Base-by-base conservation (phyloP, 805 yeast genomes). In the Starmerella apicola region DNA sequence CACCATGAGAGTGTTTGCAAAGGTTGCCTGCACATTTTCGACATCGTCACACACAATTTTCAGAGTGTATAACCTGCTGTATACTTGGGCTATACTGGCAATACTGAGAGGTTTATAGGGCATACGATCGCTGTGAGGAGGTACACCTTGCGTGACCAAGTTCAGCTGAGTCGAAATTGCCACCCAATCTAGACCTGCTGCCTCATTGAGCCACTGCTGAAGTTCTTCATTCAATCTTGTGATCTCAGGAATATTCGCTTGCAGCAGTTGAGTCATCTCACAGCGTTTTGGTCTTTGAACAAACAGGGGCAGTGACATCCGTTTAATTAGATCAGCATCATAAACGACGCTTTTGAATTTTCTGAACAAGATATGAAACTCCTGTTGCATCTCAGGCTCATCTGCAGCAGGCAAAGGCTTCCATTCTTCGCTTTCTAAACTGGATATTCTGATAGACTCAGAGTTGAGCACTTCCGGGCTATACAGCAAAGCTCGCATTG, bases 11-110 rank as follows among this genome's bases (percentile, higher is more conserved):
- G 49, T 25, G 17, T 40, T 36, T 13, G 34, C 36, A 26, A 45
- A 43, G 4, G 44, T 41, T 22, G 20, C 20, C 15, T 25, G 26
- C 15, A 45, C 47, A 19, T 27, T 30, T n/a, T 13, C 39, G 10
- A 46, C 27, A 16, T 46, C 50, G 17, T 43, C 45, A 8, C 48
- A 47, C 27, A 46, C 38, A 6, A 44, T 17, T 10, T 7, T 8
- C 34, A 43, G 42, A n/a, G 33, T 5, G 34, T 30, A 39, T 31
- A 45, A 34, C 25, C 17, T 27, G 10, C n/a, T 4, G 33, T 37
- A 40, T 10, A 39, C 30, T 2, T 8, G 7, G 17, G 16, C 16
- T 9, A 40, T 38, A 18, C 17, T 22, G 12, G 26, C 3, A 15
- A 35, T 32, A 12, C 37, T 13, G n/a, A 43, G 30, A 20, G 18